Evolutionary conservation across 305 asterid species (phyloP).

Genomic region (Solanum hybrid): DNA sequence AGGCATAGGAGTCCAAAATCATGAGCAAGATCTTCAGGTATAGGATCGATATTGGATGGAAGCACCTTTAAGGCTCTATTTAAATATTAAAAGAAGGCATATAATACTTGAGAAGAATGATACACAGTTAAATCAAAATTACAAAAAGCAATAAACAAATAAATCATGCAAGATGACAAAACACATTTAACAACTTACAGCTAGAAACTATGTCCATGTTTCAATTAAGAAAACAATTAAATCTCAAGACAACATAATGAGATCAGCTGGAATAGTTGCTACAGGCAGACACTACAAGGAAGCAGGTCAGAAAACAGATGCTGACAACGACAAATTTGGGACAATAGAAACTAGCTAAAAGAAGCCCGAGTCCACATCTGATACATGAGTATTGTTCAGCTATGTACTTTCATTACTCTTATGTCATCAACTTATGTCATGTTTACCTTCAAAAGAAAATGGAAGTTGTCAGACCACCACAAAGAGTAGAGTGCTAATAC

Average conservation of each 20-base stretch:
- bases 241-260: background rate
- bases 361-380: background rate
- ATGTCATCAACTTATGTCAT: background rate
- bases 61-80: slow-evolving; percentile 62
- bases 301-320: background rate
- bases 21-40: slow-evolving; percentile 57
- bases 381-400: background rate
- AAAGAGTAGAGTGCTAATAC: background rate
- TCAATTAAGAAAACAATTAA: background rate
- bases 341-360: background rate
- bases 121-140: background rate
- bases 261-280: background rate
- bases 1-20: slow-evolving; percentile 63
- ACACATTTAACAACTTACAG: background rate
- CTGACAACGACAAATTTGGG: background rate
- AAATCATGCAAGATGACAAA: background rate
- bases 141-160: background rate
- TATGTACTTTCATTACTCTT: background rate
- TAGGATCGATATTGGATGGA: slow-evolving; percentile 71
- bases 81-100: slow-evolving; percentile 14
- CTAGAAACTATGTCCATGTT: background rate
- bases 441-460: background rate
- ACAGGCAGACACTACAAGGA: background rate
- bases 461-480: background rate
- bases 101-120: background rate